Conservation (phyloP, 441 rosid genomes). For the Biscutella laevigata region DNA sequence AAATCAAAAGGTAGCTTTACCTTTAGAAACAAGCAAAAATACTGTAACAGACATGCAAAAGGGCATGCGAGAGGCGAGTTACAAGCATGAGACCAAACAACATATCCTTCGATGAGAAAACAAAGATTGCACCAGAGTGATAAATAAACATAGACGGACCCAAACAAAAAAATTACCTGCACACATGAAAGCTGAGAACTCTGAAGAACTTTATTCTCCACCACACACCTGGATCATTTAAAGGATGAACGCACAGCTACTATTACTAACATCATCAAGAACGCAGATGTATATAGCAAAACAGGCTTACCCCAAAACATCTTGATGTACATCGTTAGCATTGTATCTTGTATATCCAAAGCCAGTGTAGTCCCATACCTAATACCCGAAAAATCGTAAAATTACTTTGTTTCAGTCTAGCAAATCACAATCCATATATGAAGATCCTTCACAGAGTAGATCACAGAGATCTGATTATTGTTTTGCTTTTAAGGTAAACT, state of each 20-base stretch:
- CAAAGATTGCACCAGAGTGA: constrained; percentile 2
- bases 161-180: constrained; percentile 40
- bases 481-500: not conserved
- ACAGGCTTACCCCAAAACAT: constrained; percentile 60
- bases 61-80: not conserved
- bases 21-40: not conserved
- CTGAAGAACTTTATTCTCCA: constrained; percentile 95
- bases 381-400: not conserved
- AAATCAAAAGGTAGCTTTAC: not conserved
- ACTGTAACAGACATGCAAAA: not conserved
- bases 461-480: not conserved
- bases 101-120: not conserved
- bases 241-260: constrained; percentile 20
- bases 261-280: not conserved
- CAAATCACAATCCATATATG: not conserved
- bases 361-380: constrained; percentile 99
- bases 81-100: constrained; percentile 5
- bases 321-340: constrained; percentile 71
- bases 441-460: not conserved
- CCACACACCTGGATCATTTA: constrained; percentile 64
- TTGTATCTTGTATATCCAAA: constrained; percentile 70
- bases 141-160: not conserved
- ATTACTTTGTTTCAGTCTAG: not conserved
- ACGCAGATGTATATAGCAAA: not conserved
- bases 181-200: constrained; percentile 57